Evolutionary conservation across 2,329 filamentous ascomycete genomes (phyloP), one percentile per base, ranked within the genome.

Genomic region (Fusarium chuoi): DNA sequence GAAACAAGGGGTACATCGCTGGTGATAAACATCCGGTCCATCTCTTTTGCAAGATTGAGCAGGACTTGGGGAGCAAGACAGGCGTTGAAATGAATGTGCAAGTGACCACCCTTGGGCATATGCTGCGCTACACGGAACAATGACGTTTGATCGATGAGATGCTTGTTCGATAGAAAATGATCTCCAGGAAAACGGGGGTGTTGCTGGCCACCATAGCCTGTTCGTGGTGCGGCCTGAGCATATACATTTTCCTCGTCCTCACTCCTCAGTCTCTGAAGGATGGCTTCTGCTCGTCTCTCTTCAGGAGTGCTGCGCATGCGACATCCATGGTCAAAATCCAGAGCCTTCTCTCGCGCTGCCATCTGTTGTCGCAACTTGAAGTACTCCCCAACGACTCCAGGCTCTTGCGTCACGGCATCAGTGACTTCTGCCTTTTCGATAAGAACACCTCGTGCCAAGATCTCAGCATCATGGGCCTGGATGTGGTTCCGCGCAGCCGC

Each of bases 21-120:
- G 65, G 88, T 89, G 75, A 94, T 91, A 78, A 90, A 93, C 91
- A 95, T 94, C 73, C 87, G 88, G 2, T 87, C 78, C 85, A 91
- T 89, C 10, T 70, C 84, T 84, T 84, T 88, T 73, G 84, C 89
- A 74, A 85, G 84, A 30, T 84, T 81, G 18, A 94, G 84, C 26
- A 94, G 83, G 10, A 90, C 85, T 5, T 84, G 80, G 15, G 92
- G 91, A 20, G 85, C 83, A 9, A 94, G 83, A 68, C 92, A 93
- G n/a, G 92, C 88, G 79, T 94, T 95, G 85, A 93, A 94, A 80
- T 95, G 93, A 30, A 94, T 88, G 80, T 95, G 93, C 30, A 94
- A 84, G 78, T 94, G 91, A 1, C 88, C 88, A 6, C 92, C 93
- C 80, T 95, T 95, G 46, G 93, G 93, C 84, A 93, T 88, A 64